Evolutionary conservation across 1,284 basidiomycete genomes (phyloP).

Genomic region (Hymenochaete sp.): DNA sequence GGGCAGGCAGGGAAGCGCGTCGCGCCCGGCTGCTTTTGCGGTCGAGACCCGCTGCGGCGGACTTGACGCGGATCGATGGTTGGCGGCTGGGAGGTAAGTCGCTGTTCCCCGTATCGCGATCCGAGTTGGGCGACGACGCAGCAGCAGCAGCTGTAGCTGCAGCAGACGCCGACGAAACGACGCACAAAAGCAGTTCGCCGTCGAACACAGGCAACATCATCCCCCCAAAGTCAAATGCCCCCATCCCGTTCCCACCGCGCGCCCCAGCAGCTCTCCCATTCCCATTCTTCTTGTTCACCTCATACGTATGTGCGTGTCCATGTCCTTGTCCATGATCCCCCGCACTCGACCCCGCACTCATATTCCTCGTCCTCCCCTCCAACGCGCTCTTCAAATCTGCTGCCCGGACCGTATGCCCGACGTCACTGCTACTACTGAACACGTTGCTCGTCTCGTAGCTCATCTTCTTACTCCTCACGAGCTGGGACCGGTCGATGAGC

Average conservation of each 20-base stretch:
- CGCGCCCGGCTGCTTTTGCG: conserved; percentile 65
- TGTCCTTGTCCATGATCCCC: no score
- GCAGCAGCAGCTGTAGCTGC: background rate
- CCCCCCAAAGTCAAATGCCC: conserved; percentile 42
- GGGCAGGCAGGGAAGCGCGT: conserved; percentile 66
- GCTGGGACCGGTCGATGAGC: conserved; percentile 54
- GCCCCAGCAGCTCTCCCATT: conserved; percentile 13
- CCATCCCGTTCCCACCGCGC: conserved; percentile 18
- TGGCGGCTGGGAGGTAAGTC: conserved; percentile 36
- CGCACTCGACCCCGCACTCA: no score
- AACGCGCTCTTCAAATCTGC: conserved; percentile 24
- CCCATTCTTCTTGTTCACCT: no score
- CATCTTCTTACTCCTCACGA: conserved; percentile 37
- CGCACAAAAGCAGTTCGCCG: conserved; percentile 62
- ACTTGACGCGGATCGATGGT: conserved; percentile 68
- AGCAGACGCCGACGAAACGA: conserved; percentile 47
- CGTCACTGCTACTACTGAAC: conserved; percentile 39
- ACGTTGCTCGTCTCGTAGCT: conserved; percentile 13
- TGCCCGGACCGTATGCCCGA: conserved; percentile 34
- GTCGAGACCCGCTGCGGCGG: conserved; percentile 56
- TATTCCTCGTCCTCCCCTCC: conserved; percentile 4
- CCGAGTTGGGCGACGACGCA: no score
- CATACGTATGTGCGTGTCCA: no score
- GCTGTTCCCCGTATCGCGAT: no score
- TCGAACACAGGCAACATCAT: conserved; percentile 66